Evolutionary conservation across 257 asterid genomes (phyloP).

Genomic region (Lycium barbarum): DNA sequence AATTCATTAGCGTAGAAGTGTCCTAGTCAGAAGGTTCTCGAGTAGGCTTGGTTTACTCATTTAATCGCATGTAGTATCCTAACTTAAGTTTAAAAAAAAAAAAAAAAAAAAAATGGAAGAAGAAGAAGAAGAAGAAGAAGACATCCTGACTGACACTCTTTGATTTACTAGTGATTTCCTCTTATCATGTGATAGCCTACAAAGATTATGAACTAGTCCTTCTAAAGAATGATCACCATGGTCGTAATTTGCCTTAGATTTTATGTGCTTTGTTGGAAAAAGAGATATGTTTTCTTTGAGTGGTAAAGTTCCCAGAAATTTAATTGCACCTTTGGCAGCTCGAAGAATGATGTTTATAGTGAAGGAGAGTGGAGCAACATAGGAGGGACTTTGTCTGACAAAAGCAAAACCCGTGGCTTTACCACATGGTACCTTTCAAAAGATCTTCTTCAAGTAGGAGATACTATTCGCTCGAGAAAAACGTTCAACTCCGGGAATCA

Average conservation of each 20-base stretch:
- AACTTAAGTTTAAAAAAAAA: background rate
- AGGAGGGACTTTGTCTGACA: constrained; percentile 46
- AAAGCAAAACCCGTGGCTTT: constrained; percentile 44
- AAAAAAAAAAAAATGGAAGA: no score
- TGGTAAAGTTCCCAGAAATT: background rate
- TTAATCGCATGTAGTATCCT: background rate
- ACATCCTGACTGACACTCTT: background rate
- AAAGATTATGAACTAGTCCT: background rate
- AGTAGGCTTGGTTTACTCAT: background rate
- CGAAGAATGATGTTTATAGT: constrained; percentile 43
- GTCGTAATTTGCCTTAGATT: background rate
- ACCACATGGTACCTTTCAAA: constrained; percentile 64
- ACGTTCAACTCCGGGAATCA: constrained; percentile 37
- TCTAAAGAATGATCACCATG: background rate
- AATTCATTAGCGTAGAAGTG: background rate
- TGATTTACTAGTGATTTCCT: background rate
- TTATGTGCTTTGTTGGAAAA: background rate
- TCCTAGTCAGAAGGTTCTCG: constrained; percentile 11
- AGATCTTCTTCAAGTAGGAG: constrained; percentile 65
- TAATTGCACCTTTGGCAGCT: constrained; percentile 49
- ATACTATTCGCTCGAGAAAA: constrained; percentile 61
- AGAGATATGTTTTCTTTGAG: background rate
- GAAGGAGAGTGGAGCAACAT: constrained; percentile 56
- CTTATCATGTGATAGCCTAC: background rate
- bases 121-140: no score